A percentile compares a stretch with the other conserved stretches of the same genome.
These are phyloP conservation scores for Pseudozyma pruni DNA, from an alignment of 1,284 basidiomycete genomes.

Conservation along the genomic window DNA sequence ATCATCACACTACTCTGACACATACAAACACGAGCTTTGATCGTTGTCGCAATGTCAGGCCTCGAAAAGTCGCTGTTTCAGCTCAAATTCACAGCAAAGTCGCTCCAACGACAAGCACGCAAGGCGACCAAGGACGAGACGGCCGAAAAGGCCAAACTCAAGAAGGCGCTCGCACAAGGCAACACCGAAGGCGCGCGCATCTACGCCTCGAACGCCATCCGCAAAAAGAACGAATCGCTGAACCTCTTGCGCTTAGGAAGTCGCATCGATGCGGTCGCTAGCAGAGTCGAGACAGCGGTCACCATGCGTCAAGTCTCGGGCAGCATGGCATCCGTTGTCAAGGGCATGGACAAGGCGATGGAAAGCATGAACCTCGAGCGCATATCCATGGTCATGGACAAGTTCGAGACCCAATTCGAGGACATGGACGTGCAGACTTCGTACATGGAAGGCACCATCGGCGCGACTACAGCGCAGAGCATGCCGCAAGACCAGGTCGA, in stretches of 20 bases:
- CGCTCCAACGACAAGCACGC: conserved; percentile 65
- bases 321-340: conserved; percentile 94
- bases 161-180: conserved; percentile 88
- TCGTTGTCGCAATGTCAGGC: conserved; percentile 23
- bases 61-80: conserved; percentile 65
- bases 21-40: background rate
- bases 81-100: conserved; percentile 68
- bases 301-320: conserved; percentile 89
- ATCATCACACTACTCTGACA: background rate
- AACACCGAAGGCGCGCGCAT: conserved; percentile 98
- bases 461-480: conserved; percentile 87
- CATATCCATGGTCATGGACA: conserved; percentile 98
- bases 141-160: conserved; percentile 65
- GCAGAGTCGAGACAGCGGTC: conserved; percentile 97
- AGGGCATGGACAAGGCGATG: conserved; percentile 99
- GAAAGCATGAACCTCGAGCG: conserved; percentile 98
- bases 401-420: conserved; percentile 95
- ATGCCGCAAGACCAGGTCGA: conserved; percentile 99
- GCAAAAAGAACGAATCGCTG: conserved; percentile 95
- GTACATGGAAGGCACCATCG: conserved; percentile 98
- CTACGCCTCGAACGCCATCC: conserved; percentile 97
- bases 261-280: conserved; percentile 94
- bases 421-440: conserved; percentile 98
- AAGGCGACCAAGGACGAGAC: conserved; percentile 66
- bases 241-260: conserved; percentile 72